Evolutionary conservation across 73 alveolate genomes (phyloP), one percentile per base, ranked within the genome.

Genomic region (Uronychia setigera): DNA sequence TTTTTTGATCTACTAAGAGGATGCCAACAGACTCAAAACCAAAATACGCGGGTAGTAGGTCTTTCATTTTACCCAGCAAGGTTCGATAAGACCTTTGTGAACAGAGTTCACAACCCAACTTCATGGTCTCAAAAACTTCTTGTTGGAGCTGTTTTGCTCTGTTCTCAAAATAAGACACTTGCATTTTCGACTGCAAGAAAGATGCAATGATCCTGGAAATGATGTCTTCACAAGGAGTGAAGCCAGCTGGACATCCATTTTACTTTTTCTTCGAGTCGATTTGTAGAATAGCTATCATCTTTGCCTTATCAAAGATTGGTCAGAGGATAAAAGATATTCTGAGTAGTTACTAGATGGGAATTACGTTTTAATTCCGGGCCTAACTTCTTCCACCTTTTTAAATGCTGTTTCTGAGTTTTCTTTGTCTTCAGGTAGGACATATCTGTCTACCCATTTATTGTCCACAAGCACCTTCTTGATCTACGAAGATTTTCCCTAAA

Each of bases 21-120:
- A 85, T 57, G 0, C 91, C 91, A 27, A 85, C 82, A 35, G 87
- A 76, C 59, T 85, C 85, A 46, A 85, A 85, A 26, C 60, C 86
- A 77, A 85, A 85, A 84, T 77, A 85, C 19, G 19, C 29, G 1
- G 91, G 91, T 19, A 85, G 32, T 0, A 58, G 32, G 19, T 29
- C 30, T 33, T 32, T 76, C 85, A 85, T 77, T 26, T 78, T 75
- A 26, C 81, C 29, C 30, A 85, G 77, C 27, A 85, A 32, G 35
- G 76, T 86, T 29, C 91, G 26, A 31, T 77, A 85, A 1, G 91
- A 85, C 58, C 91, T 34, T 32, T 85, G 59, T 0, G 91, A 74
- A 46, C 91, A 85, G 1, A 85, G 76, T 32, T 74, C n/a, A 46
- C 86, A 77, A 74, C 85, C 91, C n/a, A 85, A 32, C 0, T 67